Percentiles rank a stretch among this genome's conserved stretches.
Conservation (phyloP, 306 rosid genomes). For the Leucaena leucocephala region DNA sequence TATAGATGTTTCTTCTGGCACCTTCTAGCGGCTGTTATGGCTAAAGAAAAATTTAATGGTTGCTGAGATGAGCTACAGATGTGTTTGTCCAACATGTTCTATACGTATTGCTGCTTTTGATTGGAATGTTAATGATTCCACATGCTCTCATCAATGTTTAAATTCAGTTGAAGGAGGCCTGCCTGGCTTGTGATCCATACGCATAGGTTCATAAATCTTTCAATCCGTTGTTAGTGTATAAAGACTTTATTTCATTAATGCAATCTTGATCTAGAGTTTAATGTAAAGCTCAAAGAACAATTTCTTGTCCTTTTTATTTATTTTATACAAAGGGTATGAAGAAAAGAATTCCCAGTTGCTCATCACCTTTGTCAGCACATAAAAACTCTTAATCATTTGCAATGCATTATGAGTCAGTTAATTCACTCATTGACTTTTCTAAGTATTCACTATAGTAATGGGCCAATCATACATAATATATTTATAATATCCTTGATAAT, state of each 20-base stretch:
- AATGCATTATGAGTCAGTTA: not conserved
- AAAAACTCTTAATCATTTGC: not conserved
- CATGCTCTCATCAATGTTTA: slow-evolving; percentile 2
- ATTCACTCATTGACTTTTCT: not conserved
- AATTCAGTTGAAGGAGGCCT: not conserved
- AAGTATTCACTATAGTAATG: too few relatives aligned
- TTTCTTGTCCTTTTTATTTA: not conserved
- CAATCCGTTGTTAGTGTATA: too few relatives aligned
- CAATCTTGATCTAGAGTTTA: too few relatives aligned
- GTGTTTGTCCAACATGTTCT: slow-evolving; percentile 18
- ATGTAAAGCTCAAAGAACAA: not conserved
- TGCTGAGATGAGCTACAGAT: slow-evolving; percentile 33
- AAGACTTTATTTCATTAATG: not conserved
- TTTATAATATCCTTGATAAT: too few relatives aligned
- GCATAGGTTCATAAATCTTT: not conserved
- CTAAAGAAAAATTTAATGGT: slow-evolving; percentile 16
- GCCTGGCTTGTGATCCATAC: not conserved
- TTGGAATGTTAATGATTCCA: slow-evolving; percentile 29
- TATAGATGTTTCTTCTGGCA: slow-evolving; percentile 39
- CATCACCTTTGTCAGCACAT: not conserved
- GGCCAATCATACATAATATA: too few relatives aligned
- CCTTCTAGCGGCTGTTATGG: slow-evolving; percentile 31
- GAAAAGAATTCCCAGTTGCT: not conserved
- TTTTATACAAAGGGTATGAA: not conserved
- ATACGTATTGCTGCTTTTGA: slow-evolving; percentile 24